These are phyloP conservation scores for Blastobotrys proliferans DNA, from an alignment of 1,139 yeast genomes.

Conservation along the genomic window DNA sequence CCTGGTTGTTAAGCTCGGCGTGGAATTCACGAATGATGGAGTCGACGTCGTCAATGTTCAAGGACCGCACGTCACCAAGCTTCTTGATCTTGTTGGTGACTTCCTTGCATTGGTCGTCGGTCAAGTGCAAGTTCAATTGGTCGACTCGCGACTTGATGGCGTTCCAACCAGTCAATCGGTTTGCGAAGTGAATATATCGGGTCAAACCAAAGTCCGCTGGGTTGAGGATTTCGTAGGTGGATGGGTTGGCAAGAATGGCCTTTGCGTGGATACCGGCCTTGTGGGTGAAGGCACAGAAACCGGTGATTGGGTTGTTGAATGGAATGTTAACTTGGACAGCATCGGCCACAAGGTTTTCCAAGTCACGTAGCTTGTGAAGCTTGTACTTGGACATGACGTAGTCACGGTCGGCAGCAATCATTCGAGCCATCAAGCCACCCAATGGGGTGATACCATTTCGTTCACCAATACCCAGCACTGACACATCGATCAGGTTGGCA, in stretches of 20 bases:
- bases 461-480: slow-evolving; percentile 97
- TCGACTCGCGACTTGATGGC: slow-evolving; percentile 98
- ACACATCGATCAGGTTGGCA: slow-evolving; percentile 90
- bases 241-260: slow-evolving; percentile 97
- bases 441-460: slow-evolving; percentile 97
- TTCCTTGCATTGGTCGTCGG: slow-evolving; percentile 92
- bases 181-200: slow-evolving; percentile 94
- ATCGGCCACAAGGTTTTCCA: slow-evolving; percentile 93
- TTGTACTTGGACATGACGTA: slow-evolving; percentile 93
- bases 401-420: slow-evolving; percentile 98
- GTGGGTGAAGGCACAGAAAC: slow-evolving; percentile 99
- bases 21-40: slow-evolving; percentile 94
- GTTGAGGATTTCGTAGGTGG: slow-evolving; percentile 92
- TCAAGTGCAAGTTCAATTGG: slow-evolving; percentile 83
- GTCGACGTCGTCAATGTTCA: slow-evolving; percentile 95
- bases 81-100: slow-evolving; percentile 89
- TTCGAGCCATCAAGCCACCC: slow-evolving; percentile 98
- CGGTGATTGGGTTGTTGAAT: slow-evolving; percentile 97
- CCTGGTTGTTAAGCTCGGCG: slow-evolving; percentile 45
- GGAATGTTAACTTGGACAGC: slow-evolving; percentile 97
- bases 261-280: slow-evolving; percentile 99
- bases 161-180: slow-evolving; percentile 98
- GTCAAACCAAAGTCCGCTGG: slow-evolving; percentile 95
- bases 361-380: slow-evolving; percentile 90
- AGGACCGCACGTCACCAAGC: slow-evolving; percentile 91